Evolutionary conservation across 2,329 filamentous ascomycete genomes (phyloP).

Genomic region (Lasiodiplodia gonubiensis): DNA sequence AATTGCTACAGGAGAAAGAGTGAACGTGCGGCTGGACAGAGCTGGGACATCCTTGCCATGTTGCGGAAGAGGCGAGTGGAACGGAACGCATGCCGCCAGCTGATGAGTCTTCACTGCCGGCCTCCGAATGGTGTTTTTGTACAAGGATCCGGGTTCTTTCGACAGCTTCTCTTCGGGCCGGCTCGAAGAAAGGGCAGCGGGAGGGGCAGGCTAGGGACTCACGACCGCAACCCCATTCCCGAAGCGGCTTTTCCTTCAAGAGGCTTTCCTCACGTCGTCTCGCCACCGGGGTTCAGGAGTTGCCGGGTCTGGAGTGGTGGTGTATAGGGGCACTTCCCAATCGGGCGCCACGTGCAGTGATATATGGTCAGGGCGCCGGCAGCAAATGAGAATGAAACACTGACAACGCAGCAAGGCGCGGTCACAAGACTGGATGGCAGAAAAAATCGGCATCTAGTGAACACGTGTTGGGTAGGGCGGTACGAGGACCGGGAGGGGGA

Average conservation of each 20-base stretch:
- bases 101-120: background rate
- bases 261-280: background rate
- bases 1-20: background rate
- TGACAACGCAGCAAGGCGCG: conserved; percentile 22
- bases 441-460: conserved; percentile 10
- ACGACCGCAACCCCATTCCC: background rate
- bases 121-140: background rate
- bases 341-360: conserved; percentile 3
- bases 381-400: conserved; percentile 22
- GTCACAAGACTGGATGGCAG: conserved; percentile 9
- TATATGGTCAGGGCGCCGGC: background rate
- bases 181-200: conserved; percentile 3
- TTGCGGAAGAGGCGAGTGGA: background rate
- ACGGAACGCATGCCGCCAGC: background rate
- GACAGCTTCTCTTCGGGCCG: conserved; percentile 19
- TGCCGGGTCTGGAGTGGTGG: background rate
- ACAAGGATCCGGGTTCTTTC: conserved; percentile 2
- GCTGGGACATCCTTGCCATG: background rate
- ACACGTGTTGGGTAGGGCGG: conserved; percentile 16
- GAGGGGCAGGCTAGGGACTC: conserved; percentile 1
- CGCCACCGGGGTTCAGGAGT: conserved; percentile 4
- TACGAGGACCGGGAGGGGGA: conserved; percentile 1
- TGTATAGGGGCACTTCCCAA: conserved; percentile 16
- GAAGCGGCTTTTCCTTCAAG: background rate
- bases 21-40: background rate